phyloP scores from a whole-genome alignment of 805 yeast species.

The Yamadazyma endophytica region DNA sequence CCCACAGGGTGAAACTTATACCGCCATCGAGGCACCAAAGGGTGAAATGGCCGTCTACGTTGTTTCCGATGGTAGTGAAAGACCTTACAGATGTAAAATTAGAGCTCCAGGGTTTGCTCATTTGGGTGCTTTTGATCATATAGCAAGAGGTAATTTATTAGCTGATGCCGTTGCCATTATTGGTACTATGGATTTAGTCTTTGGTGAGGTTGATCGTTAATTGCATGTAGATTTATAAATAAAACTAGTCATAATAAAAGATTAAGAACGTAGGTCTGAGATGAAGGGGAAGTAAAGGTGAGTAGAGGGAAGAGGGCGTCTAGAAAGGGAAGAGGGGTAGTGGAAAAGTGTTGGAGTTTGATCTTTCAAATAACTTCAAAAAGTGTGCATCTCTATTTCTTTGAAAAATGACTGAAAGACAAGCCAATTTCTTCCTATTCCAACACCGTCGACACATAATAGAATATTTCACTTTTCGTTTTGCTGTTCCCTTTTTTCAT shows the following conservation, averaged over 20 bases:
- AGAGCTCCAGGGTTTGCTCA: slow-evolving; percentile 95
- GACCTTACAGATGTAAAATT: slow-evolving; percentile 89
- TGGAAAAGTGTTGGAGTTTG: too few species aligned
- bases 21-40: slow-evolving; percentile 91
- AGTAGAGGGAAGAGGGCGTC: too few species aligned
- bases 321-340: too few species aligned
- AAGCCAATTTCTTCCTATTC: too few species aligned
- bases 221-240: background rate
- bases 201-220: slow-evolving; percentile 91
- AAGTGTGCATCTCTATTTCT: too few species aligned
- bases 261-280: too few species aligned
- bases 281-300: too few species aligned
- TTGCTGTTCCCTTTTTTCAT: too few species aligned
- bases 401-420: too few species aligned
- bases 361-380: too few species aligned
- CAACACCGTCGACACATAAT: too few species aligned
- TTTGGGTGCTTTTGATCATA: slow-evolving; percentile 82
- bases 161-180: slow-evolving; percentile 93
- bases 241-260: background rate
- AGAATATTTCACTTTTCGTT: too few species aligned
- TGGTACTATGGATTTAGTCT: slow-evolving; percentile 93
- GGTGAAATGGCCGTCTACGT: slow-evolving; percentile 93
- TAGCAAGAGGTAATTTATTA: slow-evolving; percentile 79
- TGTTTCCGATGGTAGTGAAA: slow-evolving; percentile 83
- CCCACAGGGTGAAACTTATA: slow-evolving; percentile 87